Evolutionary conservation across 2,329 filamentous ascomycete species (phyloP).

Genomic region (Graphilbum sp.): DNA sequence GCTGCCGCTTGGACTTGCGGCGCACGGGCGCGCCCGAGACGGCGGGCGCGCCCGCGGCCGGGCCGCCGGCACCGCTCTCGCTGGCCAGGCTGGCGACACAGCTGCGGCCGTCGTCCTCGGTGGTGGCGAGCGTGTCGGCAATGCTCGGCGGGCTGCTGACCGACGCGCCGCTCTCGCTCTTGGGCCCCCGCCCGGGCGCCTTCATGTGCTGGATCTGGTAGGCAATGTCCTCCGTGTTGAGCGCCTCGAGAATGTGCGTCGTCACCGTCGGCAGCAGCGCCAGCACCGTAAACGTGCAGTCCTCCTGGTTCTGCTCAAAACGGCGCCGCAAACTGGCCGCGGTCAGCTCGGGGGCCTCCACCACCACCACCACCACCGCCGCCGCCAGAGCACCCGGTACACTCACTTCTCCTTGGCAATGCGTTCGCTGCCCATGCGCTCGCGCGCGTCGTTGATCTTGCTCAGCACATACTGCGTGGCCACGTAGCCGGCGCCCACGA

Average conservation of each 20-base stretch:
- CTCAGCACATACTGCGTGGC: conserved; percentile 82
- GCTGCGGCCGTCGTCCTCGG: conserved; percentile 71
- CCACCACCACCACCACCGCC: too few species aligned
- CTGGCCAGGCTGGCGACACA: conserved; percentile 58
- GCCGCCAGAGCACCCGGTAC: neutral
- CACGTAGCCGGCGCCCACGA: conserved; percentile 80
- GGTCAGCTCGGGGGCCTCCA: too few species aligned
- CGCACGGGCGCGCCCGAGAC: conserved; percentile 11
- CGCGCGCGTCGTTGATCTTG: conserved; percentile 83
- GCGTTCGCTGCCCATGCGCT: conserved; percentile 91
- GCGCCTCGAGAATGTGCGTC: conserved; percentile 69
- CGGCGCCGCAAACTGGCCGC: conserved; percentile 73
- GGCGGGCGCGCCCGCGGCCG: conserved; percentile 4
- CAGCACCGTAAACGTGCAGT: conserved; percentile 96
- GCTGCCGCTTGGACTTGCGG: conserved; percentile 68
- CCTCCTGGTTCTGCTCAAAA: conserved; percentile 97
- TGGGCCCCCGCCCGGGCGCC: conserved; percentile 32
- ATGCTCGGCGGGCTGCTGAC: conserved; percentile 37
- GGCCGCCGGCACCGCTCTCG: conserved; percentile 44
- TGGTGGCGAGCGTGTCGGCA: conserved; percentile 54
- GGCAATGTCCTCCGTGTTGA: conserved; percentile 85
- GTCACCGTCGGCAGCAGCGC: conserved; percentile 85
- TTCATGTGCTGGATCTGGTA: conserved; percentile 92
- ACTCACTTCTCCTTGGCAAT: conserved; percentile 91
- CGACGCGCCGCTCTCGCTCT: conserved; percentile 28